Evolutionary conservation across 2,329 filamentous ascomycete species (phyloP).

Genomic region (Ophiocordyceps camponoti-floridani): DNA sequence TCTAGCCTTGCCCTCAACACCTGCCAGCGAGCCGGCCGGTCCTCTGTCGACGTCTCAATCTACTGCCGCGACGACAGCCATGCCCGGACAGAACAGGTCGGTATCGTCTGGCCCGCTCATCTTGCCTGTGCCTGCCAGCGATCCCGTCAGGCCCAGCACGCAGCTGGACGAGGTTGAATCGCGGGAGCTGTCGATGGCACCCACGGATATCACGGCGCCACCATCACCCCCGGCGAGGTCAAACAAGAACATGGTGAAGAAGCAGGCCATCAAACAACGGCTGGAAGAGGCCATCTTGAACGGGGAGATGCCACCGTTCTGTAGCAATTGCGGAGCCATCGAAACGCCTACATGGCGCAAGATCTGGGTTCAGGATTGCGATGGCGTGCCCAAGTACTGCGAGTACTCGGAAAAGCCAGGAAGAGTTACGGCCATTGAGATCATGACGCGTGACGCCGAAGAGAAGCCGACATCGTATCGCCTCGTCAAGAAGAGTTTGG

Average conservation of each 20-base stretch:
- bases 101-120: constrained; percentile 14
- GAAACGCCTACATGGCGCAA: constrained; percentile 95
- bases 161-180: constrained; percentile 3
- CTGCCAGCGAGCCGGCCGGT: constrained; percentile 31
- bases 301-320: constrained; percentile 76
- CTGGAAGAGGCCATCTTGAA: constrained; percentile 48
- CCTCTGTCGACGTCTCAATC: constrained; percentile 21
- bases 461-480: constrained; percentile 50
- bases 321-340: constrained; percentile 83
- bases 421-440: constrained; percentile 55
- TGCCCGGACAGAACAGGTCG: constrained; percentile 18
- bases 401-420: constrained; percentile 58
- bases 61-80: constrained; percentile 4
- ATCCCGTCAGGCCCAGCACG: constrained; percentile 16
- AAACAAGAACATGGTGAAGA: constrained; percentile 48
- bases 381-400: constrained; percentile 51
- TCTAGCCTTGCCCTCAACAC: constrained; percentile 16
- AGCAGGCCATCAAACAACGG: constrained; percentile 40
- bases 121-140: constrained; percentile 26
- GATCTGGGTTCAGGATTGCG: constrained; percentile 63
- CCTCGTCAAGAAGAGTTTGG: constrained; percentile 59
- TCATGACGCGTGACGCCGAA: constrained; percentile 42
- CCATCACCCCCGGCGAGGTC: constrained; percentile 27
- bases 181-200: constrained; percentile 10
- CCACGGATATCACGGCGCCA: constrained; percentile 17